phyloP scores from a whole-genome alignment of 1,284 basidiomycete species.

The Ceratobasidium sp. region DNA sequence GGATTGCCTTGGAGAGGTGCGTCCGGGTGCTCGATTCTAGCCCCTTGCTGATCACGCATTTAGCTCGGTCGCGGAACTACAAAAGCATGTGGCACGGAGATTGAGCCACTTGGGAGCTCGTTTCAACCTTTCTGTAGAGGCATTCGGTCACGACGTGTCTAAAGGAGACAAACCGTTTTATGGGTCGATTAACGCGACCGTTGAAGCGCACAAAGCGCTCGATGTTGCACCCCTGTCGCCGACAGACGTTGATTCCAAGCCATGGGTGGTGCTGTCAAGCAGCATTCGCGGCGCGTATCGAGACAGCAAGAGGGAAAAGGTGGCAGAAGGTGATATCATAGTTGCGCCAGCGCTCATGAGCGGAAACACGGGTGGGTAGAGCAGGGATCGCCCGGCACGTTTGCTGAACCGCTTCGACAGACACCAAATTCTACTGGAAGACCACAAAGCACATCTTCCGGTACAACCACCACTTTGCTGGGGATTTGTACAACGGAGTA shows the following conservation, averaged over 20 bases:
- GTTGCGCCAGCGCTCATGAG: constrained; percentile 68
- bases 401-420: constrained; percentile 53
- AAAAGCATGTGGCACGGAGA: constrained; percentile 61
- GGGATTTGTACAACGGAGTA: constrained; percentile 56
- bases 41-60: not conserved
- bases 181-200: constrained; percentile 58
- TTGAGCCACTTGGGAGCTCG: constrained; percentile 61
- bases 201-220: constrained; percentile 61
- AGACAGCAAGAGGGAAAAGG: constrained; percentile 34
- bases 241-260: constrained; percentile 57
- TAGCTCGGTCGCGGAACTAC: constrained; percentile 63
- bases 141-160: constrained; percentile 61
- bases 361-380: constrained; percentile 57
- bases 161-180: constrained; percentile 18
- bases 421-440: constrained; percentile 68
- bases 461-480: constrained; percentile 57
- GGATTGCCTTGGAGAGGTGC: constrained; percentile 67
- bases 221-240: constrained; percentile 71
- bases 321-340: constrained; percentile 54
- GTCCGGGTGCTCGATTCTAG: constrained; percentile 16
- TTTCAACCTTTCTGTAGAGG: constrained; percentile 67
- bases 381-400: not conserved
- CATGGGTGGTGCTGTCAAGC: constrained; percentile 64
- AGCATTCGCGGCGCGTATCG: constrained; percentile 61
- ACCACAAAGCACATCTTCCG: constrained; percentile 68